Evolutionary conservation across 2,329 filamentous ascomycete genomes (phyloP).

Genomic region (Microdochium trichocladiopsis): DNA sequence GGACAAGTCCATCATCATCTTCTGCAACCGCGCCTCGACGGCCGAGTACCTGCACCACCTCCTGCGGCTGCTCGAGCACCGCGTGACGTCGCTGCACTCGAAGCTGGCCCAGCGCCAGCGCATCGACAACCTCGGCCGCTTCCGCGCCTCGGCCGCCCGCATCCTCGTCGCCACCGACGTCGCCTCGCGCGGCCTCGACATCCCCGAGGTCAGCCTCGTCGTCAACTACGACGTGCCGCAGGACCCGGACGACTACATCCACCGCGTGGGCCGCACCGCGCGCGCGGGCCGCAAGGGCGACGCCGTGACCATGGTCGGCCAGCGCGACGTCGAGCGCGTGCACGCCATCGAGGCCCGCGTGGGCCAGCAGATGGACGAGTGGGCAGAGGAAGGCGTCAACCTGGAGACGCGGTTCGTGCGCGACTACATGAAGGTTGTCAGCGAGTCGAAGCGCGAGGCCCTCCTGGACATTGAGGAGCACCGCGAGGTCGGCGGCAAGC

Average conservation of each 20-base stretch:
- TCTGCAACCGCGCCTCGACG: slow-evolving; percentile 86
- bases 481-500: slow-evolving; percentile 83
- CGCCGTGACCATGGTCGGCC: slow-evolving; percentile 81
- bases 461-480: slow-evolving; percentile 87
- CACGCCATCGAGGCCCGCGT: slow-evolving; percentile 83
- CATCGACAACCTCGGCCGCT: slow-evolving; percentile 80
- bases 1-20: slow-evolving; percentile 77
- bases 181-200: slow-evolving; percentile 88
- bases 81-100: slow-evolving; percentile 87
- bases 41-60: slow-evolving; percentile 86
- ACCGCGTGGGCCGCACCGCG: slow-evolving; percentile 90
- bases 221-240: slow-evolving; percentile 94
- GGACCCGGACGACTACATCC: slow-evolving; percentile 97
- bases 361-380: slow-evolving; percentile 72
- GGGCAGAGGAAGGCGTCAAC: slow-evolving; percentile 86
- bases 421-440: slow-evolving; percentile 80
- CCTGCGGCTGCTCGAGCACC: slow-evolving; percentile 77
- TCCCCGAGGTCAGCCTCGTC: slow-evolving; percentile 83
- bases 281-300: slow-evolving; percentile 81
- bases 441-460: slow-evolving; percentile 93
- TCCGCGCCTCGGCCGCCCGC: slow-evolving; percentile 81
- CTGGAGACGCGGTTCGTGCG: slow-evolving; percentile 83
- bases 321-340: slow-evolving; percentile 87
- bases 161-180: slow-evolving; percentile 95
- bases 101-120: slow-evolving; percentile 78